Evolutionary conservation across 2,329 filamentous ascomycete genomes (phyloP).

Genomic region (Arthrobotrys conoides): DNA sequence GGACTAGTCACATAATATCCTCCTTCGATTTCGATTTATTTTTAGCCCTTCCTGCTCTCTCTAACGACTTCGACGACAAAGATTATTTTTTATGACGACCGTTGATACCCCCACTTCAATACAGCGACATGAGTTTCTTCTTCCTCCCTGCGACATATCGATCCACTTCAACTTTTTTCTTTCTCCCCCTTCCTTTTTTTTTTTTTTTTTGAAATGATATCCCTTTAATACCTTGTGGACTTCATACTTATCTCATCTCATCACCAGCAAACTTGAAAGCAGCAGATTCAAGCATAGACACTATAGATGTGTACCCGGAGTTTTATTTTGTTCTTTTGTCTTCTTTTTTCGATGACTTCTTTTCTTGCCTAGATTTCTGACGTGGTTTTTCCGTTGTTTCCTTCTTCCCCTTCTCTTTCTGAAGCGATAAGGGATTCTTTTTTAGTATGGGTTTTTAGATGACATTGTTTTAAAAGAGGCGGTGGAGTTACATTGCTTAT

Average conservation of each 20-base stretch:
- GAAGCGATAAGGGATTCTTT: constrained; percentile 12
- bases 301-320: constrained; percentile 60
- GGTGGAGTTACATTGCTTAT: constrained; percentile 51
- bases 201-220: constrained; percentile 27
- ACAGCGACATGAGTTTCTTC: constrained; percentile 30
- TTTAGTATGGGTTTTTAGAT: constrained; percentile 46
- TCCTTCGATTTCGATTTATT: constrained; percentile 9
- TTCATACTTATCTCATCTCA: constrained; percentile 31
- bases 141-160: constrained; percentile 26
- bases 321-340: constrained; percentile 21
- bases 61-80: constrained; percentile 56
- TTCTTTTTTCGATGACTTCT: constrained; percentile 6
- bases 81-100: constrained; percentile 42
- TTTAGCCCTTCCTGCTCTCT: constrained; percentile 27
- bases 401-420: constrained; percentile 4
- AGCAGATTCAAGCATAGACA: constrained; percentile 58
- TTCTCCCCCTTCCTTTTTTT: not conserved
- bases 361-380: constrained; percentile 4
- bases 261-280: constrained; percentile 12
- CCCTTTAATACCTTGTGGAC: constrained; percentile 32
- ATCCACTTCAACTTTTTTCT: not conserved
- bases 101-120: constrained; percentile 56
- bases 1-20: constrained; percentile 31
- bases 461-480: constrained; percentile 32
- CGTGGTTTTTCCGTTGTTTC: not conserved